Evolutionary conservation across 768 basidiomycete genomes (phyloP).

Genomic region (Pholiota microspora): DNA sequence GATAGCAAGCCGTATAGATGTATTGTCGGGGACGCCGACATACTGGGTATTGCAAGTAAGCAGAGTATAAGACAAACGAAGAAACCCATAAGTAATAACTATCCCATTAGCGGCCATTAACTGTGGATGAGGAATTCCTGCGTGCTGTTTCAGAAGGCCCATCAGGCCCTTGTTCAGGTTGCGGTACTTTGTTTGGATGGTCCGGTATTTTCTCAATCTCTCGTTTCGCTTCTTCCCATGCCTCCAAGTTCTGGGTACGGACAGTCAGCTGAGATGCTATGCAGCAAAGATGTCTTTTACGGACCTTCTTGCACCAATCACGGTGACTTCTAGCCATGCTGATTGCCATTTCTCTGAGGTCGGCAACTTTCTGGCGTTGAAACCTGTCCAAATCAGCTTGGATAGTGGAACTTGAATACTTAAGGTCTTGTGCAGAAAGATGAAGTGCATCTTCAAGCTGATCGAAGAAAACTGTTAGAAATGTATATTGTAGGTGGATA

Average conservation of each 20-base stretch:
- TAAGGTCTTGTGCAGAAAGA: constrained; percentile 88
- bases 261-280: constrained; percentile 6
- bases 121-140: constrained; percentile 68
- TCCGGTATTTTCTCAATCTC: constrained; percentile 89
- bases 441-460: constrained; percentile 96
- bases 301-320: constrained; percentile 96
- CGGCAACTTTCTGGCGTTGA: constrained; percentile 97
- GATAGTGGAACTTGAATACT: constrained; percentile 94
- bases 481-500: constrained; percentile 5
- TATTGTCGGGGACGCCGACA: constrained; percentile 2
- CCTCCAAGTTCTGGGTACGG: constrained; percentile 78
- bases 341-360: constrained; percentile 91
- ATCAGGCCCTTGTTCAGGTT: constrained; percentile 29
- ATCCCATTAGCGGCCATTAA: constrained; percentile 54
- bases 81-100: background rate
- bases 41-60: background rate
- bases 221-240: constrained; percentile 94
- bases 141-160: constrained; percentile 36
- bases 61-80: background rate
- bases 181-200: constrained; percentile 76
- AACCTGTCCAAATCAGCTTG: constrained; percentile 98
- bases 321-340: constrained; percentile 86
- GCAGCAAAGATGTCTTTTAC: constrained; percentile 13
- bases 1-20: constrained; percentile 3
- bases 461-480: background rate